Percentiles rank a stretch among this genome's conserved stretches.
Conservation (phyloP, 2,329 filamentous ascomycete species). For the Hypoxylon rubiginosum region DNA sequence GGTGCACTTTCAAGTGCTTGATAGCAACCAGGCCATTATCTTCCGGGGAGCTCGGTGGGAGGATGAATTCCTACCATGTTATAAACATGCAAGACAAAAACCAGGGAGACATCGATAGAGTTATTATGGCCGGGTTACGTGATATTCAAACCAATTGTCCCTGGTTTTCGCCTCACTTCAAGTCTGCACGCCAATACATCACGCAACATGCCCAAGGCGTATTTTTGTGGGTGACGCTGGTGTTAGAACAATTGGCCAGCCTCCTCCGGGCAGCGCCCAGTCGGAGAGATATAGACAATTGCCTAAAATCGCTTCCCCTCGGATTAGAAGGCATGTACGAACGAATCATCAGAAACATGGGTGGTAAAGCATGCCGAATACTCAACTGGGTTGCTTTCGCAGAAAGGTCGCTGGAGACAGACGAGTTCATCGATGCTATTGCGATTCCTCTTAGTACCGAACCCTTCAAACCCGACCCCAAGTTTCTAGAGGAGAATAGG, state of each 20-base stretch:
- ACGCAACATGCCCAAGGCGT: background rate
- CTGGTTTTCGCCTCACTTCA: background rate
- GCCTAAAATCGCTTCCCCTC: background rate
- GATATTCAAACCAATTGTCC: background rate
- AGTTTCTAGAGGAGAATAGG: too few species aligned
- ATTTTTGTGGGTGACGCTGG: background rate
- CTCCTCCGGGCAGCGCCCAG: background rate
- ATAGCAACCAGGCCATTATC: background rate
- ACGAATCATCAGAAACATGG: background rate
- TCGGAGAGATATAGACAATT: background rate
- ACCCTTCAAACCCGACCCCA: too few species aligned
- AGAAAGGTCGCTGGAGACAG: background rate
- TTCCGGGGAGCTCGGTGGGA: background rate
- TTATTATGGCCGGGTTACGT: too few species aligned
- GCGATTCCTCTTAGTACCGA: too few species aligned
- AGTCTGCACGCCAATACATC: slow-evolving; percentile 1
- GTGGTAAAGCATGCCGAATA: background rate
- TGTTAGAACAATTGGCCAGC: background rate
- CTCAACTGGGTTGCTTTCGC: slow-evolving; percentile 2
- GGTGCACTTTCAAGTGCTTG: slow-evolving; percentile 1
- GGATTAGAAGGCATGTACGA: slow-evolving; percentile 1
- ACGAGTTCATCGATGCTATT: too few species aligned
- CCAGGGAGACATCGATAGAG: too few species aligned
- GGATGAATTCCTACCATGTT: background rate
- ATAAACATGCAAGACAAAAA: too few species aligned